Evolutionary conservation across 1,284 basidiomycete genomes (phyloP), one percentile per base, ranked within the genome.

Genomic region (Pisolithus thermaeus): DNA sequence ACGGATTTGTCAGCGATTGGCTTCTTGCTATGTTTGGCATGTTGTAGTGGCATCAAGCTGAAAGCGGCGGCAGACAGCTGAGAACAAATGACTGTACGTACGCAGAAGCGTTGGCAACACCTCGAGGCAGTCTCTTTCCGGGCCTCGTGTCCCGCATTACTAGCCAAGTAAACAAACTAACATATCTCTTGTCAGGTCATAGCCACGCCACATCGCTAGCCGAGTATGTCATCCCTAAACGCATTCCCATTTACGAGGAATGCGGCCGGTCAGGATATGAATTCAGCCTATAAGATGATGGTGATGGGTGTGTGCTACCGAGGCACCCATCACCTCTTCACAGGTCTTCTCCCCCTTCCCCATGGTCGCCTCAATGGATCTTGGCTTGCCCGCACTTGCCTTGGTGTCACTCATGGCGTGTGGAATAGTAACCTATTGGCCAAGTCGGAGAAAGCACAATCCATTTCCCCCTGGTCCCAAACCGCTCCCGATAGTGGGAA

Each of bases 401-500:
- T 47, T 40, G 0, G 25, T 50, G 3, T 52, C 50, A 3, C 23
- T 62, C 3, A 39, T 41, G 1, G 51, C 42, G 2, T 57, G 12
- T 20, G 52, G 50, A 11, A 8, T 62, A n/a, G 8, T 44, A 11
- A 38, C 44, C 18, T 44, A 53, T 41, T 61, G 60, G 56, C 39
- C 47, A 1, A 30, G 22, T 3, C 49, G 40, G 35, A 53, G 51
- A 32, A 52, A 39, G 30, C 45, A 25, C 1, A 16, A 44, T 47
- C 60, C 64, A 0, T 41, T 66, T 0, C 63, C 66, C 2, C 63
- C 66, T 0, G 63, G 66, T 22, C 66, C 66, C 4, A 35, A 46
- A 1, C 62, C 62, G 1, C 25, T 66, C 20, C 63, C 63, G 16
- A 32, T 65, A 46, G 30, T 65, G 27, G 63, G 64, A 4, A 65